Percentiles rank a stretch among this genome's conserved stretches.
phyloP scores from a whole-genome alignment of 164 flowering plant genomes.

The Magnolia changhungtana region DNA sequence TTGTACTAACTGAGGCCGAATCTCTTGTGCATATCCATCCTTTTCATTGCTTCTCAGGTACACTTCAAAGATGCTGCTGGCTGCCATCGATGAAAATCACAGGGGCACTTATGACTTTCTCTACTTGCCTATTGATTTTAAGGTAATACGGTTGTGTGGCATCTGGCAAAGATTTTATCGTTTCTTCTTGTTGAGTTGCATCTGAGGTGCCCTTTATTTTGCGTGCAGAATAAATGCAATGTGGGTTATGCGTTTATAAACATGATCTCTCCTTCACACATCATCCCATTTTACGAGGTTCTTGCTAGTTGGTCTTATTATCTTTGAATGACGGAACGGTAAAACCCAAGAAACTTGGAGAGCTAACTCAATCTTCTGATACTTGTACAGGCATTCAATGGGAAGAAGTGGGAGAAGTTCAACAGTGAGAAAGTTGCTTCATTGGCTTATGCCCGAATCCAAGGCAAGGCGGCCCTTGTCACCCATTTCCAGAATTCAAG shows the following conservation, averaged over 20 bases:
- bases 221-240: conserved; percentile 91
- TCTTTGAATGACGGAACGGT: not conserved
- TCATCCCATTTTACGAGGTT: conserved; percentile 83
- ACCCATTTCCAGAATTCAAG: conserved; percentile 95
- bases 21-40: not conserved
- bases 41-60: conserved; percentile 33
- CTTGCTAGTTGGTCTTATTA: not conserved
- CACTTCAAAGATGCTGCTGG: conserved; percentile 89
- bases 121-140: conserved; percentile 93
- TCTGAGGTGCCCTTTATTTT: conserved; percentile 13
- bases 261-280: conserved; percentile 81
- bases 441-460: conserved; percentile 95
- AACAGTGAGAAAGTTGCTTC: conserved; percentile 98
- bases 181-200: conserved; percentile 1
- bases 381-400: conserved; percentile 75
- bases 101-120: conserved; percentile 84
- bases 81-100: conserved; percentile 81
- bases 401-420: conserved; percentile 98
- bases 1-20: not conserved
- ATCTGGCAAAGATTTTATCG: not conserved
- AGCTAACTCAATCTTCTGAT: not conserved
- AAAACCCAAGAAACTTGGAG: not conserved
- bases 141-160: conserved; percentile 38
- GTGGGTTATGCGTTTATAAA: conserved; percentile 98
- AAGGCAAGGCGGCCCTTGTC: conserved; percentile 86